These are phyloP conservation scores for Ustilago tritici DNA, from an alignment of 1,284 basidiomycete genomes.

Conservation along the genomic window DNA sequence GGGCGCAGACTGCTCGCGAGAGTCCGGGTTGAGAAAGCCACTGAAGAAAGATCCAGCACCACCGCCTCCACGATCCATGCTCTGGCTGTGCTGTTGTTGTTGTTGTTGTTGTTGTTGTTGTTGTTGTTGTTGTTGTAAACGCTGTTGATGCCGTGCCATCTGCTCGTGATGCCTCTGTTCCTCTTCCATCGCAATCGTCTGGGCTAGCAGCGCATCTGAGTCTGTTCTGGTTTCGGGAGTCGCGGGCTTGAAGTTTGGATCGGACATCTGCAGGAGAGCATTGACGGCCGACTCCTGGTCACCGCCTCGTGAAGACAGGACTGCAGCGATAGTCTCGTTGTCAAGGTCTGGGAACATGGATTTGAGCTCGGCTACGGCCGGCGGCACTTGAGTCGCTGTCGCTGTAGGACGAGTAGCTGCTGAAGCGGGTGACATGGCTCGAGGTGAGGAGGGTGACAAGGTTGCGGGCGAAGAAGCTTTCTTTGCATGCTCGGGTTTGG, in stretches of 20 bases:
- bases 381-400: conserved; percentile 6
- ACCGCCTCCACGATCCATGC: conserved; percentile 36
- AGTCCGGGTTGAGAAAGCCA: conserved; percentile 27
- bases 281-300: conserved; percentile 60
- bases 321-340: conserved; percentile 55
- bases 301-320: conserved; percentile 53
- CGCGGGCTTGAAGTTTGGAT: conserved; percentile 53
- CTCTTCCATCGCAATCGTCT: conserved; percentile 53
- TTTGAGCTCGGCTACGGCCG: conserved; percentile 52
- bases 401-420: conserved; percentile 13
- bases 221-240: conserved; percentile 41
- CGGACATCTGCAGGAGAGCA: conserved; percentile 60
- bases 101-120: conserved; percentile 23
- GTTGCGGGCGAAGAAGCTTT: conserved; percentile 44
- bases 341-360: conserved; percentile 62
- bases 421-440: conserved; percentile 41
- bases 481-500: conserved; percentile 13
- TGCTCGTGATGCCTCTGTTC: conserved; percentile 37
- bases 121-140: conserved; percentile 35
- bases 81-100: conserved; percentile 34
- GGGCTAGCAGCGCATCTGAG: conserved; percentile 56
- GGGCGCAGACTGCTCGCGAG: conserved; percentile 11
- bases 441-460: conserved; percentile 45
- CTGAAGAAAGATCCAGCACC: conserved; percentile 46
- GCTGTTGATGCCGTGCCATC: conserved; percentile 26